Percentiles rank a stretch among this genome's conserved stretches.
Evolutionary conservation across 2,329 filamentous ascomycete genomes (phyloP).

Genomic region (Apiospora arundinis): DNA sequence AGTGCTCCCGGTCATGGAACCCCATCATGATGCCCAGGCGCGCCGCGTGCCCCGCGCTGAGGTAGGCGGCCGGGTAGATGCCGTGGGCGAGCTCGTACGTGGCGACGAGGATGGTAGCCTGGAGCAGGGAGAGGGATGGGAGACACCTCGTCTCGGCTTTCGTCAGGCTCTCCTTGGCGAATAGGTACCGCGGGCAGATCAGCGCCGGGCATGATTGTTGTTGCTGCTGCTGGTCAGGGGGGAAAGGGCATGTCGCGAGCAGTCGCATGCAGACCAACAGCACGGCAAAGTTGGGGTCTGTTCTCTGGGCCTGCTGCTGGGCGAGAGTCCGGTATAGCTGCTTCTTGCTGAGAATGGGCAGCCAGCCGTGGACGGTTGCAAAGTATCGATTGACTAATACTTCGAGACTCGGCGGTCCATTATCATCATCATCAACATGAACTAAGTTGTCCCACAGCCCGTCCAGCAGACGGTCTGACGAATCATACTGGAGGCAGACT

Average conservation of each 20-base stretch:
- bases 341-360: slow-evolving; percentile 35
- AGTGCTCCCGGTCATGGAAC: neutral
- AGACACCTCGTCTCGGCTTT: slow-evolving; percentile 32
- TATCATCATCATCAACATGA: neutral
- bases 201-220: slow-evolving; percentile 18
- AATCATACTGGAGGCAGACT: neutral
- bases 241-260: neutral
- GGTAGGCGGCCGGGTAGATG: slow-evolving; percentile 42
- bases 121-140: slow-evolving; percentile 35
- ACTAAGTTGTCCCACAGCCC: neutral
- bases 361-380: slow-evolving; percentile 32
- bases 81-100: slow-evolving; percentile 44
- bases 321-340: slow-evolving; percentile 30
- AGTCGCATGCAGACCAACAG: neutral
- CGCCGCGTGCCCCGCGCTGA: slow-evolving; percentile 36
- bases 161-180: slow-evolving; percentile 27
- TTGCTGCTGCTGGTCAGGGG: neutral
- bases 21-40: slow-evolving; percentile 29
- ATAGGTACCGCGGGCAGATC: slow-evolving; percentile 24
- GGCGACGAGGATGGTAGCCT: slow-evolving; percentile 38
- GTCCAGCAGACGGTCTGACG: neutral
- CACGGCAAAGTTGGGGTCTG: slow-evolving; percentile 13
- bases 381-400: slow-evolving; percentile 29
- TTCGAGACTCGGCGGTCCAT: slow-evolving; percentile 16
- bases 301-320: neutral